These are phyloP conservation scores for Piper longum DNA, from an alignment of 164 flowering plant species.

Conservation along the genomic window DNA sequence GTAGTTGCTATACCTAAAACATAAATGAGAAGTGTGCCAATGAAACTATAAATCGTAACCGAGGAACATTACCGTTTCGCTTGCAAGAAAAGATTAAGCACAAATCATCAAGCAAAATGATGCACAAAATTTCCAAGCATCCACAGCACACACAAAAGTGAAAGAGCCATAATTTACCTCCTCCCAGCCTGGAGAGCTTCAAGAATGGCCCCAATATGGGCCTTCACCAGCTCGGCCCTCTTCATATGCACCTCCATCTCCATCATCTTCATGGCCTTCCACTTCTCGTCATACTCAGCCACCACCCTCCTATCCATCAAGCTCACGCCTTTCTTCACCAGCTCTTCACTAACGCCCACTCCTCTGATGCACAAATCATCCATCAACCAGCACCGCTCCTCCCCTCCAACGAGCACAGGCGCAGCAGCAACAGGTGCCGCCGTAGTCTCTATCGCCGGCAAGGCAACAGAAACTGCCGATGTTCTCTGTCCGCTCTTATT, in stretches of 20 bases:
- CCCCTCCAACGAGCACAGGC: background rate
- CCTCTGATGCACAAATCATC: background rate
- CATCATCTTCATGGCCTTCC: slow-evolving; percentile 2
- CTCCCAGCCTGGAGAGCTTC: background rate
- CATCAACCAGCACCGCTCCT: background rate
- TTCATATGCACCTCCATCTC: background rate
- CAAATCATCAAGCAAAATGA: no score
- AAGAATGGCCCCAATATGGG: background rate
- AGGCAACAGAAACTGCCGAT: background rate
- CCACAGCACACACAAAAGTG: no score
- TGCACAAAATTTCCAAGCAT: no score
- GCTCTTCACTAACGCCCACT: background rate
- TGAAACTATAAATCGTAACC: background rate
- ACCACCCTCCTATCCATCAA: slow-evolving; percentile 2
- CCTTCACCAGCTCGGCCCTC: background rate
- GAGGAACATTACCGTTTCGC: background rate
- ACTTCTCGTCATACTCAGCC: slow-evolving; percentile 2
- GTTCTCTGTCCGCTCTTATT: background rate
- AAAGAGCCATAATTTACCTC: background rate
- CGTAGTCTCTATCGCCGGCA: background rate
- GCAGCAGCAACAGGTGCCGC: background rate
- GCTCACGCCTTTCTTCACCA: slow-evolving; percentile 2
- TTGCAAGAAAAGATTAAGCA: no score
- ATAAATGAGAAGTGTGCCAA: no score
- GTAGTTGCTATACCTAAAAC: no score